Evolutionary conservation across 352 stramenopile species (phyloP).

Genomic region (Globisporangium heterothallicum): DNA sequence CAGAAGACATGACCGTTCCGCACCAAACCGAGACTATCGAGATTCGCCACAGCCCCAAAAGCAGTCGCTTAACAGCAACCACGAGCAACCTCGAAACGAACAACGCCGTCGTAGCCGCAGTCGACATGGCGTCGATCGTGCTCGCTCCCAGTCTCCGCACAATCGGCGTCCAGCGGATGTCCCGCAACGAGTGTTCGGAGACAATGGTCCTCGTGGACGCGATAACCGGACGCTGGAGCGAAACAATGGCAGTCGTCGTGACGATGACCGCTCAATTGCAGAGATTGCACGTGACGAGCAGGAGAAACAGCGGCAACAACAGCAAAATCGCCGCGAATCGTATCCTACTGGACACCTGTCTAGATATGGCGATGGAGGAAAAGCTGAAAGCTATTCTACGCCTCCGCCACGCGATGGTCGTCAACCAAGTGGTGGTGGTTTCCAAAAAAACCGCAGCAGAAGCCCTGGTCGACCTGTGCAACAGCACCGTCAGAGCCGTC

Average conservation of each 20-base stretch:
- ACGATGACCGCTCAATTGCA: constrained; percentile 45
- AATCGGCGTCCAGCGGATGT: neutral
- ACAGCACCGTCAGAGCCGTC: neutral
- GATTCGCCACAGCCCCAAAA: neutral
- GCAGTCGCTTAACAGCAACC: neutral
- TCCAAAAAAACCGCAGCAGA: constrained; percentile 9
- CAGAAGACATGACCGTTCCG: constrained; percentile 11
- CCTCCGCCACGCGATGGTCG: constrained; percentile 4
- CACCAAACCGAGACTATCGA: neutral
- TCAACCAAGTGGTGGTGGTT: constrained; percentile 1
- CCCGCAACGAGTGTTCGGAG: neutral
- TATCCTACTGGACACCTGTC: constrained; percentile 14
- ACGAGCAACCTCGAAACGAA: constrained; percentile 1
- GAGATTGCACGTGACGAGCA: constrained; percentile 46
- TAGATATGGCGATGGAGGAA: constrained; percentile 27
- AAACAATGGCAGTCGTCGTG: constrained; percentile 16
- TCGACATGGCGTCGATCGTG: constrained; percentile 2
- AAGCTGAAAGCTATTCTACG: constrained; percentile 8
- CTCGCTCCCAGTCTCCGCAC: constrained; percentile 6
- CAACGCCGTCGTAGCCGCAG: constrained; percentile 8
- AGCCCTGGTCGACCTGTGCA: constrained; percentile 7
- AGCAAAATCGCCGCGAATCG: constrained; percentile 28
- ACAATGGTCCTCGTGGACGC: constrained; percentile 21
- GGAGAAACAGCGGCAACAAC: constrained; percentile 33
- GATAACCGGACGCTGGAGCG: constrained; percentile 21